Conservation (phyloP, 306 rosid species). For the Aeschynomene evenia region DNA sequence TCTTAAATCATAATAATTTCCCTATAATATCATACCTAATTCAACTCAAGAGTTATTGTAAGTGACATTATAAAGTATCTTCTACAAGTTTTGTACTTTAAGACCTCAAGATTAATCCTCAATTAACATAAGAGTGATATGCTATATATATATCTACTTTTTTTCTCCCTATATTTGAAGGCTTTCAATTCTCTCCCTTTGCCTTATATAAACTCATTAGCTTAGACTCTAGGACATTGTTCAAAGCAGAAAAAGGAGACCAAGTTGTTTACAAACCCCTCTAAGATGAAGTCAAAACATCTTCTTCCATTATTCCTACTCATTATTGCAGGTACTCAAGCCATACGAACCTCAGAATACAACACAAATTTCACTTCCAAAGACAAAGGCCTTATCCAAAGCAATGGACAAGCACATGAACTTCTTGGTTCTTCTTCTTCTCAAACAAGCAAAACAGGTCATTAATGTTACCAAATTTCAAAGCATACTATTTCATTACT, state of each 20-base stretch:
- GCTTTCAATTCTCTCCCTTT: not conserved
- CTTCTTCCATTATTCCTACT: constrained; percentile 16
- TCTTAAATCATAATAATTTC: too few relatives aligned
- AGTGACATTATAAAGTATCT: not conserved
- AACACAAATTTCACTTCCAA: not conserved
- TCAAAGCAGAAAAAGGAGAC: not conserved
- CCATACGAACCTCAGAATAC: constrained; percentile 1
- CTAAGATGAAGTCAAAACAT: constrained; percentile 19
- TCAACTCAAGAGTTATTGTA: not conserved
- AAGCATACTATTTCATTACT: not conserved
- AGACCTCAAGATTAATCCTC: too few relatives aligned
- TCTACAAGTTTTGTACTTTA: too few relatives aligned
- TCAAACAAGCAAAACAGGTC: not conserved
- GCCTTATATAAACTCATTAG: not conserved
- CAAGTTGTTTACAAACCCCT: not conserved
- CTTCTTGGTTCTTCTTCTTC: constrained; percentile 6
- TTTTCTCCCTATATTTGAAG: not conserved
- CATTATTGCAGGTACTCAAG: constrained; percentile 13
- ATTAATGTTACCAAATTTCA: not conserved
- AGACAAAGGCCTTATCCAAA: constrained; percentile 9
- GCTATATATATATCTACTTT: not conserved
- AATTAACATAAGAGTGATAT: too few relatives aligned
- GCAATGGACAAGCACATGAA: constrained; percentile 16
- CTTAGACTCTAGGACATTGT: too few relatives aligned
- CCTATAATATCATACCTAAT: too few relatives aligned